Evolutionary conservation across 2,329 filamentous ascomycete genomes (phyloP), one percentile per base, ranked within the genome.

Genomic region (Gremmenia infestans): DNA sequence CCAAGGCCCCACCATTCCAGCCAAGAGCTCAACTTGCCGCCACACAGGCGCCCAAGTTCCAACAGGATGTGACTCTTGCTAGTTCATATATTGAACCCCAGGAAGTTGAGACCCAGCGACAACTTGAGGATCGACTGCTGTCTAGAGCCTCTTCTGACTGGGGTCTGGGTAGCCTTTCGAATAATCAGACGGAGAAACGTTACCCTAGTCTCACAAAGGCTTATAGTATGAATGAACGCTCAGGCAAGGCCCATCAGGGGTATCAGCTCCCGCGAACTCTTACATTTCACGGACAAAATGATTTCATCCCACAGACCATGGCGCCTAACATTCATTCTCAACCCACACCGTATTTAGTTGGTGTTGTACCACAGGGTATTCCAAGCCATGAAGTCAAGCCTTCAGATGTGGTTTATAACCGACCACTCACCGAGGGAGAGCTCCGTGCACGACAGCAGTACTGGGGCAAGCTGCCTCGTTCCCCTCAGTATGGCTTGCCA

Each of bases 381-480:
- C 71, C 72, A 19, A 65, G 72, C n/a, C 72, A 74, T 32, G 70
- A 67, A 12, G 76, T 74, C 23, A 72, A 66, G 25, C 70, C 75
- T 28, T 70, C 68, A 6, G 80, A 83, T 60, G 82, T 82, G 64
- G 65, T 75, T 35, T 86, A 86, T 62, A 71, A 71, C 35, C 77
- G 83, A 52, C 73, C 78, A n/a, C 70, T 86, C 35, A 86, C 78
- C 0, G 74, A 78, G 2, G 81, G 82, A 50, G 83, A 87, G 64
- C 70, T 79, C 47, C 78, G 78, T 53, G 81, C 83, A 59, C 78
- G 82, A 46, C 76, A 79, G 59, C 70, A 84, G 60, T 86, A 83
- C 66, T 86, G 82, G 81, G 81, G 80, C 9, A 78, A 80, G 45
- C 77, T 79, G 15, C 76, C 81, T 43, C 74, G 71, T 32, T 75